phyloP scores from a whole-genome alignment of 345 rosid genomes.

The Kernera saxatilis region DNA sequence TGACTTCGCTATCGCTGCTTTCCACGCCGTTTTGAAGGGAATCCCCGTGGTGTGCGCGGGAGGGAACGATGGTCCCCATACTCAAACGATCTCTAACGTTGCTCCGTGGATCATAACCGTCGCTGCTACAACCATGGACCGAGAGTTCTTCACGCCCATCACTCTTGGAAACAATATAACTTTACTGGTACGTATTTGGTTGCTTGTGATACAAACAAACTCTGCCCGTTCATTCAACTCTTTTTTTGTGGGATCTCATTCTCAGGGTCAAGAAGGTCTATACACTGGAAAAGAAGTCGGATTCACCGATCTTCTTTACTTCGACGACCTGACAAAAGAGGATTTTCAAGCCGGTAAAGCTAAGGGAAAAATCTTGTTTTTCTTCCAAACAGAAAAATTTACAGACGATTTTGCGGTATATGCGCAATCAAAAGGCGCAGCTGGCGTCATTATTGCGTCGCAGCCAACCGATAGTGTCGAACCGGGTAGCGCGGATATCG shows the following conservation, averaged over 20 bases:
- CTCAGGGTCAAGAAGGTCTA: slow-evolving; percentile 49
- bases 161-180: slow-evolving; percentile 43
- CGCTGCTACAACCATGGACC: slow-evolving; percentile 51
- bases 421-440: slow-evolving; percentile 37
- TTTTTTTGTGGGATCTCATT: background rate
- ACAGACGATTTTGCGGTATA: background rate
- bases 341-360: slow-evolving; percentile 18
- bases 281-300: slow-evolving; percentile 37
- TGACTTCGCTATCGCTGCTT: slow-evolving; percentile 44
- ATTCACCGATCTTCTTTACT: slow-evolving; percentile 25
- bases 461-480: slow-evolving; percentile 37
- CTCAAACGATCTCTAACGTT: slow-evolving; percentile 36
- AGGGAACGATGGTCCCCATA: slow-evolving; percentile 42
- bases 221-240: background rate
- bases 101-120: slow-evolving; percentile 61
- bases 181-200: slow-evolving; percentile 1
- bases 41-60: slow-evolving; percentile 47
- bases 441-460: slow-evolving; percentile 47
- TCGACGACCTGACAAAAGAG: background rate
- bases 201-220: background rate
- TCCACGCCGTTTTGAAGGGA: slow-evolving; percentile 53
- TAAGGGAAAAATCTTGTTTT: slow-evolving; percentile 47
- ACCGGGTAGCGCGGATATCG: slow-evolving; percentile 26
- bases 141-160: slow-evolving; percentile 36
- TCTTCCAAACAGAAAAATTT: slow-evolving; percentile 33